Base-by-base conservation (phyloP, 768 basidiomycete species). In the Kwoniella sp. region DNA sequence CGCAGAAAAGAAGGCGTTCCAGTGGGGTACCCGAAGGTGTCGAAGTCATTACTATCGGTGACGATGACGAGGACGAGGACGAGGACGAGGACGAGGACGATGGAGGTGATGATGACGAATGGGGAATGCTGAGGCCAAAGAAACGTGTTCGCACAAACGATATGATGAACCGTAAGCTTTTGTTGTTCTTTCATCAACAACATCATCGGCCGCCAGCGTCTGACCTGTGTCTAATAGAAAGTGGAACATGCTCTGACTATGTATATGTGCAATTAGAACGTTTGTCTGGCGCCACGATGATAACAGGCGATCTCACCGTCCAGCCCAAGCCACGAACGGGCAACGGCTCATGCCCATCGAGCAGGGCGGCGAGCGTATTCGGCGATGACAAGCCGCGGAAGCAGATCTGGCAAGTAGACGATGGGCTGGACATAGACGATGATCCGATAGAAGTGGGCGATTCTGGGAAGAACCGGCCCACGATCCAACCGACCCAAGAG, bases 1-100 rank as follows among this genome's bases (percentile, higher is more conserved):
- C n/a, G 11, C 9, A 12, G 51, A 52, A 29, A 26, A 52, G 51
- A 20, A 8, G 34, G n/a, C 54, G 29, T 15, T 55, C 29, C 29
- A 55, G 4, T 34, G 29, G 34, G 4, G 54, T 45, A 3, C 41
- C 41, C 41, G 41, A 45, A 55, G 54, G 54, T 4, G 54, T 55
- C 30, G 26, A 29, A 22, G 54, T 22, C 17, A 29, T 34, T 30
- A 17, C 0, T 20, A 22, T 48, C 17, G 57, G 48, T 7, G 57
- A 47, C n/a, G 57, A 58, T n/a, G 28, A 38, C 41, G 55, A 38
- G 3, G 54, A 31, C 23, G 30, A 15, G 1, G 8, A n/a, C 4
- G 15, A 55, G 17, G 29, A n/a, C 20, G 34, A 25, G 7, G 29
- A 55, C n/a, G 54, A 31, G 22, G 54, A 31, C 23, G 30, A 15